Base-by-base conservation (phyloP, 176 grass and related monocot genomes). In the Elymus sibiricus region DNA sequence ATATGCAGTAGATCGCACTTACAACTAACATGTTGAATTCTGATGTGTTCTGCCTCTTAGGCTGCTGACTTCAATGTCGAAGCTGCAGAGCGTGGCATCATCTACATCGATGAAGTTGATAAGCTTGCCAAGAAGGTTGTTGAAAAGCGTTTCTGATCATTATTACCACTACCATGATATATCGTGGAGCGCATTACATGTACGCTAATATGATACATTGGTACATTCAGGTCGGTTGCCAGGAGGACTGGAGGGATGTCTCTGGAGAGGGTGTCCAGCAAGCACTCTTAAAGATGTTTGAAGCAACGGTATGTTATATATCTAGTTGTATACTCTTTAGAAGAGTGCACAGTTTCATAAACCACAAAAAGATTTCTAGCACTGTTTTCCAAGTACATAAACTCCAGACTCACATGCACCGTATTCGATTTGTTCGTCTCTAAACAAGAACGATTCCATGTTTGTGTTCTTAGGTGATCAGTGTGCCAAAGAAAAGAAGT, bases 231-330 rank as follows among this genome's bases (percentile, higher is more conserved):
- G 58, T 84, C 49, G 80, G 84, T 71, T 84, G 80, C 65, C 31
- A 7, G 19, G 70, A 87, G 70, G 82, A 82, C 26, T 21, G 88
- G 62, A 95, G 84, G 82, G 88, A 95, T 89, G 88, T 92, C 43
- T 95, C 90, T 82, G 90, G 90, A 64, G 90, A 95, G 86, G 93
- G 93, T 87, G 90, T 92, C 64, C 93, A 95, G 74, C 90, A 95
- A 70, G 90, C 93, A 5, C 82, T 92, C 56, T 58, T 95, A 71
- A 92, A 95, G 86, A 92, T 95, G 74, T 89, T 95, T 73, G 90
- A 92, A 85, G 93, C 90, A 90, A 92, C 80, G 42, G 93, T 89
- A 29, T 68, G 63, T 11, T 75, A 49, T 31, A 17, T 74, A n/a
- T 59, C 11, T 77, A 78, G 64, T 42, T 21, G 24, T 70, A 34